Percentiles rank a stretch among this genome's conserved stretches.
phyloP scores from a whole-genome alignment of 805 yeast genomes.

The Barnettozyma siamensis region DNA sequence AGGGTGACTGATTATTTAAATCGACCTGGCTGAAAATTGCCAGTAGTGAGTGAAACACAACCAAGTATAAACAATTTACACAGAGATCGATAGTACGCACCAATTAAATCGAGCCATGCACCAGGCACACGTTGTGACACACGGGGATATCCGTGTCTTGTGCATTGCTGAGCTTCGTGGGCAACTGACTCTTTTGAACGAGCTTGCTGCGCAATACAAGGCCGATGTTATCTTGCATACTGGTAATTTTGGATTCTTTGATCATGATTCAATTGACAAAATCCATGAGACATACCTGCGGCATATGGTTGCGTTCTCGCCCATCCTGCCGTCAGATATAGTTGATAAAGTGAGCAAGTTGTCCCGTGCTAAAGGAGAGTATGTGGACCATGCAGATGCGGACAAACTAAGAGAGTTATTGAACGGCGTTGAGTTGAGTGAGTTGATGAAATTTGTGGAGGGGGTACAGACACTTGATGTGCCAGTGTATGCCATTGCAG shows the following conservation, averaged over 20 bases:
- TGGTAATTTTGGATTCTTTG: constrained; percentile 79
- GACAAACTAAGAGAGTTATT: constrained; percentile 30
- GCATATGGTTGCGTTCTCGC: constrained; percentile 63
- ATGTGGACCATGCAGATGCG: constrained; percentile 31
- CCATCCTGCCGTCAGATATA: constrained; percentile 43
- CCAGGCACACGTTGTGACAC: constrained; percentile 17
- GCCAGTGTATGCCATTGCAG: constrained; percentile 76
- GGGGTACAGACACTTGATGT: constrained; percentile 39
- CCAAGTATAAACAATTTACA: no score
- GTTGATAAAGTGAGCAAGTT: constrained; percentile 47
- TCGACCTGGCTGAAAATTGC: no score
- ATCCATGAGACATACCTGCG: constrained; percentile 55
- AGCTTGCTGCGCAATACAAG: constrained; percentile 37
- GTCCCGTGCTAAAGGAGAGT: constrained; percentile 40
- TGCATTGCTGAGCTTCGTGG: constrained; percentile 55
- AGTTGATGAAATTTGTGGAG: constrained; percentile 41
- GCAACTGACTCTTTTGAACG: constrained; percentile 43
- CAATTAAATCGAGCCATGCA: no score
- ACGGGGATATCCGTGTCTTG: constrained; percentile 33
- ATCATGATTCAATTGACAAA: constrained; percentile 44
- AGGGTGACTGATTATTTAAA: no score
- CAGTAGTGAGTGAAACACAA: no score
- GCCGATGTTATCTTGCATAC: constrained; percentile 60
- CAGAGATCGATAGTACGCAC: no score
- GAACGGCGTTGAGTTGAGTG: constrained; percentile 39